Conservation (phyloP, 1,284 basidiomycete genomes). For the Schizophyllum commune region DNA sequence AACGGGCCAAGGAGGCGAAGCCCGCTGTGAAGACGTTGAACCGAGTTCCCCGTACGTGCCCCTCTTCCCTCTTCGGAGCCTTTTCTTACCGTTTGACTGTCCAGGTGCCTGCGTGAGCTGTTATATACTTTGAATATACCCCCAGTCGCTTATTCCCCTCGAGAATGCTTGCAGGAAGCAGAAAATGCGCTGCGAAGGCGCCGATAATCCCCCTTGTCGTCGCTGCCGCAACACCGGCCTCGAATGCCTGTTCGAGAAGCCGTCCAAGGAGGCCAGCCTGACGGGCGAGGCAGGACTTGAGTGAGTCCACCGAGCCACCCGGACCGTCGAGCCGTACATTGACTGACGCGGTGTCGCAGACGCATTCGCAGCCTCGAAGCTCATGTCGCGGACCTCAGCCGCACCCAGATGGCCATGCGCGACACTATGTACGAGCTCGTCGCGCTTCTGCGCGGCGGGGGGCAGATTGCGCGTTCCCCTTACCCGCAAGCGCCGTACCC, state of each 20-base stretch:
- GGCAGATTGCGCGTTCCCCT: constrained; percentile 49
- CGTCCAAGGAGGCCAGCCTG: constrained; percentile 72
- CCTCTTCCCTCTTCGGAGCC: constrained; percentile 14
- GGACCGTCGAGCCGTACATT: constrained; percentile 1
- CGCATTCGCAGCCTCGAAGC: constrained; percentile 80
- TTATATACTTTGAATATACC: background rate
- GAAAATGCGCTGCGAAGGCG: constrained; percentile 86
- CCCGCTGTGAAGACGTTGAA: constrained; percentile 68
- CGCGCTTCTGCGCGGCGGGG: constrained; percentile 50
- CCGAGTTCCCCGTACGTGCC: constrained; percentile 68
- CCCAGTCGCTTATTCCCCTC: background rate
- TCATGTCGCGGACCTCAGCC: constrained; percentile 73
- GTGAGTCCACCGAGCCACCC: constrained; percentile 37
- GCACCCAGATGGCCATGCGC: constrained; percentile 64
- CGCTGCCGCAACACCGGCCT: constrained; percentile 80
- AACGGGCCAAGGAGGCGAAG: constrained; percentile 49
- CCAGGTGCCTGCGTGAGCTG: constrained; percentile 69
- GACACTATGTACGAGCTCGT: constrained; percentile 73
- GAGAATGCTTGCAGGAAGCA: constrained; percentile 82
- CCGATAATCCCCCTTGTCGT: constrained; percentile 87
- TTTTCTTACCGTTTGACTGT: constrained; percentile 7
- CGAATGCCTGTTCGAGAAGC: constrained; percentile 87
- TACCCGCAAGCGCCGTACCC: constrained; percentile 48
- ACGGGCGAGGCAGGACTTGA: constrained; percentile 84
- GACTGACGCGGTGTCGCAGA: constrained; percentile 33